Evolutionary conservation across 2,329 filamentous ascomycete genomes (phyloP), one percentile per base, ranked within the genome.

Genomic region (Cryphonectria japonica): DNA sequence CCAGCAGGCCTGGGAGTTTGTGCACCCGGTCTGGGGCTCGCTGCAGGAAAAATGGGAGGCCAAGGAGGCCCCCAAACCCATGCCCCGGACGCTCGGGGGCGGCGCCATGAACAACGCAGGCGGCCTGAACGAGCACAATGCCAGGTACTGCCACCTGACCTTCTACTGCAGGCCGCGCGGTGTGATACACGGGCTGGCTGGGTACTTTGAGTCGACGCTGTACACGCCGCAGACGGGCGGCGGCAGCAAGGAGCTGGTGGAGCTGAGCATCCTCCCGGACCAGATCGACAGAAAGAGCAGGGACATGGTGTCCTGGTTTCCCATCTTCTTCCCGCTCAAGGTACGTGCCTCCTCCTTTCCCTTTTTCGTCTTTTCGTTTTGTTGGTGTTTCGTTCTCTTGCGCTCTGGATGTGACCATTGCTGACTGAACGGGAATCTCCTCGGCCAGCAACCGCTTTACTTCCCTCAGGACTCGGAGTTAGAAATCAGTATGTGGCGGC

Each of bases 231-330:
- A 83, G 72, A 73, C 81, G 8, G 81, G 76, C 39, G 79, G 75
- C 69, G 80, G 76, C 34, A 16, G 37, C 34, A 80, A 82, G 74
- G 76, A 83, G 1, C 90, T 89, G 75, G 89, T 98, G 5, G 95
- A 98, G 83, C 87, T 99, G 72, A 97, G 94, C 77, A 99, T 93
- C 4, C 92, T 97, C 77, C 97, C 96, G 0, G 92, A 97, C 74
- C 93, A 92, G 41, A 98, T 99, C 82, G 93, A 96, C 69, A 84
- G 85, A 70, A 98, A 98, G 88, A 97, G 94, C 85, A 92, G 92
- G 78, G 95, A 97, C 77, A 99, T 99, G 97, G 97, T 98, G 74
- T 97, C 93, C 69, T 99, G 96, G 96, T 99, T 99, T 80, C 96
- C 96, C 1, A 98, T 99, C 41, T 98, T 95, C 83, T 99, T 99